Base-by-base conservation (phyloP, 345 rosid species). In the Zanthoxylum bungeanum region DNA sequence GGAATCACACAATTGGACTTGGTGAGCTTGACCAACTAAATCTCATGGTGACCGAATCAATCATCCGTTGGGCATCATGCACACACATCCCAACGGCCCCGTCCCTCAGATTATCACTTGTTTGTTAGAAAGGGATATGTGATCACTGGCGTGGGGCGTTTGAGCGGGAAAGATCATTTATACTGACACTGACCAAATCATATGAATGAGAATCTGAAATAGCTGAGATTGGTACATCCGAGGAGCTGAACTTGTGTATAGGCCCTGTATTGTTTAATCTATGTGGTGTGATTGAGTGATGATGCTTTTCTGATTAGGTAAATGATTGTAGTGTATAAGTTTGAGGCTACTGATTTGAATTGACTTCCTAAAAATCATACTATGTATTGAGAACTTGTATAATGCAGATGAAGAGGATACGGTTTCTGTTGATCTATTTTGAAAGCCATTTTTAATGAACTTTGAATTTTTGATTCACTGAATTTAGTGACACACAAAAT, bases 31-130 rank as follows among this genome's bases (percentile, higher is more conserved):
- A 85, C 75, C 90, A 88, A 68, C 75, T 90, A 24, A 78, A 86
- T 73, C 76, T 86, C 60, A 72, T 82, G 42, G 88, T 85, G 25
- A 83, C 89, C 0, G 94, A 84, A 59, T 89, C 95, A 4, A 85
- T 91, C 30, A 86, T 89, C 66, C 91, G 93, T 1, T 88, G 97
- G 98, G 97, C 88, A 34, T 91, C 98, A 46, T 89, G 95, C 81
- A 87, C 90, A 5, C 83, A 84, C 68, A 88, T 90, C 66, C 92
- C 93, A 4, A 89, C 92, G 0, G 80, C 83, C 12, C 85, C 90
- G 12, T 88, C 98, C 3, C 94, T 89, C 57, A 75, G 91, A 83
- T 78, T 81, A 64, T 91, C 98, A 2, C 88, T 91, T 3, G 93
- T 91, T 16, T 88, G 94, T 84, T 92, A 85, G 82, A 73, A 74